Evolutionary conservation across 148 eudicot species (phyloP).

Genomic region (Camellia lanceoleosa): DNA sequence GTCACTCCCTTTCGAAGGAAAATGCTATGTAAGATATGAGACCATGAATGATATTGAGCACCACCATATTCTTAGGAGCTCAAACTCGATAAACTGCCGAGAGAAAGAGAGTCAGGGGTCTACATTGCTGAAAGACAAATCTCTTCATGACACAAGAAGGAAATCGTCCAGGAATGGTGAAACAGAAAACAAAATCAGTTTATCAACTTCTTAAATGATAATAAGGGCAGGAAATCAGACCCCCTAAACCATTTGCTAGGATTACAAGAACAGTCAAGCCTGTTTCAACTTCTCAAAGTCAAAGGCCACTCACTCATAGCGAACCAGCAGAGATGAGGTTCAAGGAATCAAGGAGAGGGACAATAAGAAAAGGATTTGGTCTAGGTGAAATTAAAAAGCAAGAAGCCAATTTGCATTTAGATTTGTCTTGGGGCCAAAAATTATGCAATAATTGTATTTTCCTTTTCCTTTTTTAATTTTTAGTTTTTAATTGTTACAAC

Average conservation of each 20-base stretch:
- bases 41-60: constrained; percentile 42
- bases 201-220: constrained; percentile 36
- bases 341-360: constrained; percentile 61
- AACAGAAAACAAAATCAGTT: constrained; percentile 51
- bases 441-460: neutral
- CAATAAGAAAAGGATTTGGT: constrained; percentile 65
- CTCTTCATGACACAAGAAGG: constrained; percentile 39
- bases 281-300: constrained; percentile 35
- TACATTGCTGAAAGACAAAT: constrained; percentile 39
- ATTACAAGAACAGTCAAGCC: constrained; percentile 42
- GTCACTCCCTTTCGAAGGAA: constrained; percentile 51
- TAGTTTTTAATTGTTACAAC: neutral
- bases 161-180: constrained; percentile 69
- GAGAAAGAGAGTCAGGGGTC: constrained; percentile 53
- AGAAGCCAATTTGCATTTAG: constrained; percentile 3
- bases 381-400: constrained; percentile 21
- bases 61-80: constrained; percentile 54
- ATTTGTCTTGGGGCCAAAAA: neutral
- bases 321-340: constrained; percentile 35
- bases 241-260: constrained; percentile 51
- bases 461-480: neutral
- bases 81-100: constrained; percentile 53
- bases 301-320: constrained; percentile 35
- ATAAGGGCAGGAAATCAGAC: constrained; percentile 65
- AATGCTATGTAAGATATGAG: constrained; percentile 37